Evolutionary conservation across 2,329 filamentous ascomycete species (phyloP).

Genomic region (Ploettnerulaceae sp.): DNA sequence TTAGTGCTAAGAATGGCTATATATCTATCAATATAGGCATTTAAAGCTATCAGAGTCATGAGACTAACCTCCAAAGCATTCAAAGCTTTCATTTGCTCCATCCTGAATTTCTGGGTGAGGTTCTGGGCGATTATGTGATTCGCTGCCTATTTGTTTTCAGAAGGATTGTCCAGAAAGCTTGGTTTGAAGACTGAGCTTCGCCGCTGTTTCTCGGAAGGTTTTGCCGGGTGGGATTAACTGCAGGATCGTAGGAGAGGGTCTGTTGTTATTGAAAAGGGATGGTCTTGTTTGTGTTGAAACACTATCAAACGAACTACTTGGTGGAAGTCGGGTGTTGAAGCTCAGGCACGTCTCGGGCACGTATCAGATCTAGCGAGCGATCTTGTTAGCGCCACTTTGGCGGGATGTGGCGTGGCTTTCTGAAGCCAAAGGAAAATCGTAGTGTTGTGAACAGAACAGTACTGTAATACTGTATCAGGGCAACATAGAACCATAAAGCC

Average conservation of each 20-base stretch:
- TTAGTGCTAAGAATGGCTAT: constrained; percentile 85
- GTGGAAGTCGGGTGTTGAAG: constrained; percentile 2
- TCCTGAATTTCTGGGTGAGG: constrained; percentile 35
- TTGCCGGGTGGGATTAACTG: constrained; percentile 2
- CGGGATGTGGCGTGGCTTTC: background rate
- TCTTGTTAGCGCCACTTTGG: background rate
- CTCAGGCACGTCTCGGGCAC: no score
- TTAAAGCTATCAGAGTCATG: background rate
- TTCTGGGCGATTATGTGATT: constrained; percentile 3
- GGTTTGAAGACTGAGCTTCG: constrained; percentile 13
- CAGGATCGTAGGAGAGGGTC: background rate
- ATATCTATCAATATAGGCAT: constrained; percentile 32
- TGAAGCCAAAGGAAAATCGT: no score
- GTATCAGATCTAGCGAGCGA: constrained; percentile 8
- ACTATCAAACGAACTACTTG: constrained; percentile 9
- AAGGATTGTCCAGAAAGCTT: background rate
- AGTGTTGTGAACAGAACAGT: no score
- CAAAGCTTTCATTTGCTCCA: constrained; percentile 70
- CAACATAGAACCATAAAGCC: no score
- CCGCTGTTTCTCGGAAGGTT: constrained; percentile 8
- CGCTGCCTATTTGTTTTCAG: constrained; percentile 9
- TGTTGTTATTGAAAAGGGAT: background rate
- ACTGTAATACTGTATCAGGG: no score
- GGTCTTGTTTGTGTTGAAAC: constrained; percentile 12
- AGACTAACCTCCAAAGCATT: constrained; percentile 55